Base-by-base conservation (phyloP, 352 stramenopile species). In the Phytophthora sojae region DNA sequence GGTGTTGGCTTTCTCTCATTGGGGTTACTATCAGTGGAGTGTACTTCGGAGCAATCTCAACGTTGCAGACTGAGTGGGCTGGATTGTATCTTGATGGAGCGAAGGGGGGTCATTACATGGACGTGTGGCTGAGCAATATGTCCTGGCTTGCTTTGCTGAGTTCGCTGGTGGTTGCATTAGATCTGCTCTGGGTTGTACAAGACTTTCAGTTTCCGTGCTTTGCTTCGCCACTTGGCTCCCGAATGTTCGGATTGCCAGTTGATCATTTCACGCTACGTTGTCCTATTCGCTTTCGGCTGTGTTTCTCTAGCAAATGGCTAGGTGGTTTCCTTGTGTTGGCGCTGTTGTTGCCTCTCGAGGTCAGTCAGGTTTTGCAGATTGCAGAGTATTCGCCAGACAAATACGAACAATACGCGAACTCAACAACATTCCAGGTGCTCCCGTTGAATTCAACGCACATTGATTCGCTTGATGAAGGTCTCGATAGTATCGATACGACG, bases 201-300 rank as follows among this genome's bases (percentile, higher is more conserved):
- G 79, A 87, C 45, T 86, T 62, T 32, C 32, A 79, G 23, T 92
- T 90, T 49, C 82, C 84, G n/a, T 68, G 62, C 11, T 85, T 90
- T 69, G 61, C 70, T 6, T 80, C 79, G 1, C 50, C 67, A 6
- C 23, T 77, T 37, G 79, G 77, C 3, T 61, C 61, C 3, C 74
- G 68, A 44, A 64, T 88, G 4, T 89, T 86, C 71, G 84, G 82
- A 4, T 72, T 85, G 5, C 50, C 75, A 19, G 39, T 64, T 12
- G 82, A 89, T 37, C 63, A 73, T 19, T 7, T 80, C 14, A 68
- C 63, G 11, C 23, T 86, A 2, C 37, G 32, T 0, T 53, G 80
- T 53, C 49, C 61, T 51, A 14, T 57, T 19, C 52, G 19, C 21
- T 69, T 72, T 21, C 68, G 42, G 15, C 0, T 85, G 3, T 68